Evolutionary conservation across 306 rosid species (phyloP).

Genomic region (Begonia masoniana): DNA sequence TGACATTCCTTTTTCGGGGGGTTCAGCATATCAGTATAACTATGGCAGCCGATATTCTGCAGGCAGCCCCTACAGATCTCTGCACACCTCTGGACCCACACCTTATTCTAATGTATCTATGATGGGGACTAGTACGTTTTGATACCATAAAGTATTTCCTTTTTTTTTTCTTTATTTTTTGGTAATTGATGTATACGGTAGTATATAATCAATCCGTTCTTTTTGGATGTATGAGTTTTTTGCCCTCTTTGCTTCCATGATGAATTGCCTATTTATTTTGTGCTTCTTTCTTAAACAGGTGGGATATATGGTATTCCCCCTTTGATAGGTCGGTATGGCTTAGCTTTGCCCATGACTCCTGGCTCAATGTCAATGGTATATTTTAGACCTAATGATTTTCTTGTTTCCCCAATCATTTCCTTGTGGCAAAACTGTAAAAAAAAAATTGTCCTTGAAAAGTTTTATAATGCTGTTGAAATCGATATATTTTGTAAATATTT

Average conservation of each 20-base stretch:
- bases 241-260: too few species aligned
- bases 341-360: conserved; percentile 83
- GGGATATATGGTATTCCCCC: conserved; percentile 88
- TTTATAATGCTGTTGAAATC: too few species aligned
- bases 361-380: conserved; percentile 80
- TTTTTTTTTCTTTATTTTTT: too few species aligned
- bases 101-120: conserved; percentile 83
- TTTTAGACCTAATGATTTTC: not conserved
- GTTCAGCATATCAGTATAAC: conserved; percentile 91
- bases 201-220: too few species aligned
- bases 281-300: conserved; percentile 30
- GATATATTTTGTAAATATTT: not conserved
- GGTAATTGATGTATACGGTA: too few species aligned
- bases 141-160: not conserved
- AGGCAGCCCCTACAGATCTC: conserved; percentile 82
- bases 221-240: too few species aligned
- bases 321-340: conserved; percentile 74
- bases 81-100: conserved; percentile 76
- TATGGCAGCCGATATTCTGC: conserved; percentile 65
- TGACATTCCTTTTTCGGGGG: conserved; percentile 86
- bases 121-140: conserved; percentile 62
- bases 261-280: conserved; percentile 1
- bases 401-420: too few species aligned
- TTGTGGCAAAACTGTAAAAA: too few species aligned
- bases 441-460: too few species aligned